A percentile compares a stretch with the other conserved stretches of the same genome.
Conservation (phyloP, 2,329 filamentous ascomycete genomes). For the Microdochium paspali region DNA sequence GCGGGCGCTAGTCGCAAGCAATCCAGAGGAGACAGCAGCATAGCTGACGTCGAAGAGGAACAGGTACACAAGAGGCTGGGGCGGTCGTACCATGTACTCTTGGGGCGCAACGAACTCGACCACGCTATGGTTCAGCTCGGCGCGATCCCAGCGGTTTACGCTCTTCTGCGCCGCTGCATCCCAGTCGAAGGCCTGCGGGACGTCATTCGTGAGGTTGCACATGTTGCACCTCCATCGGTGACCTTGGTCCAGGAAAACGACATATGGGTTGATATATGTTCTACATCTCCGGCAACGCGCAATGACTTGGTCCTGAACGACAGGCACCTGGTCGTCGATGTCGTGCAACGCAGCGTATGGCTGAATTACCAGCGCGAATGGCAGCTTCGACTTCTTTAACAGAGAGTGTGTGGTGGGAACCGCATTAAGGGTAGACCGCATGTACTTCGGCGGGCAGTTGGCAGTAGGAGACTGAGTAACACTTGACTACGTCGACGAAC, state of each 20-base stretch:
- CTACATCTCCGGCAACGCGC: conserved; percentile 91
- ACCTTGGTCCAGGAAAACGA: conserved; percentile 91
- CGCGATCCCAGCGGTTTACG: conserved; percentile 83
- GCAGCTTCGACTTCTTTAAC: conserved; percentile 92
- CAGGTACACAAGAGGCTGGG: conserved; percentile 88
- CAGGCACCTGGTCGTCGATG: conserved; percentile 79
- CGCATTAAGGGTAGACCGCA: conserved; percentile 90
- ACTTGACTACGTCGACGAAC: conserved; percentile 53
- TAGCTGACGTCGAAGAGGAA: conserved; percentile 96
- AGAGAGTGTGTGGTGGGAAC: conserved; percentile 87
- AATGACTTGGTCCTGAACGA: conserved; percentile 95
- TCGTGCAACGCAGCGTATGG: conserved; percentile 92
- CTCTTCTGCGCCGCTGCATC: conserved; percentile 85
- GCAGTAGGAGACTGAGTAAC: conserved; percentile 84
- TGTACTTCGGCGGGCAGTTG: conserved; percentile 89
- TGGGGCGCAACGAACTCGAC: conserved; percentile 97
- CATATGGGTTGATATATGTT: conserved; percentile 96
- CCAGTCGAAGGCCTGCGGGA: conserved; percentile 99
- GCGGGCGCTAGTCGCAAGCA: conserved; percentile 83
- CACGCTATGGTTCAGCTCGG: conserved; percentile 91
- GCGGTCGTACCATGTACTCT: conserved; percentile 98
- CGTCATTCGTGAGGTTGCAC: conserved; percentile 98
- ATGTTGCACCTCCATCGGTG: conserved; percentile 99
- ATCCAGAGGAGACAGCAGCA: conserved; percentile 77
- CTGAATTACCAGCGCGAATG: conserved; percentile 92